phyloP scores from a whole-genome alignment of 306 rosid species.

The Acacia melanoxylon region DNA sequence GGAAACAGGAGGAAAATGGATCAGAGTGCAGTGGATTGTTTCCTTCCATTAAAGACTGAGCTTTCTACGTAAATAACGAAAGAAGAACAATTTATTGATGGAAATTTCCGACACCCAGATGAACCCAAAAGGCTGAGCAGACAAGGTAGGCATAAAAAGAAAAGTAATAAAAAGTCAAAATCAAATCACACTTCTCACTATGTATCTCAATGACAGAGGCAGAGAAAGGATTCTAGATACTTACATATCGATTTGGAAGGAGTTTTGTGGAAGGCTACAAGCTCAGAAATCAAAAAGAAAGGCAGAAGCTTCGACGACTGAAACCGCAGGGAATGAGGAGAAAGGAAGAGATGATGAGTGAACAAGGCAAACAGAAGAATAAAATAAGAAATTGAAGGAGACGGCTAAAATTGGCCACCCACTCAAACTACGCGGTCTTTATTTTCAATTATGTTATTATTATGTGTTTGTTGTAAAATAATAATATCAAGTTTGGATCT shows the following conservation, averaged over 20 bases:
- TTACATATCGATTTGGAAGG: constrained; percentile 21
- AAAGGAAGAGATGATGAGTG: background rate
- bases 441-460: background rate
- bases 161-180: constrained; percentile 5
- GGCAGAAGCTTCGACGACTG: constrained; percentile 36
- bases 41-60: background rate
- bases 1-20: constrained; percentile 1
- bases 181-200: background rate
- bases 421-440: background rate
- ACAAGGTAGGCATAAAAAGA: background rate
- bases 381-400: background rate
- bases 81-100: background rate
- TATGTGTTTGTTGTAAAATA: too few relatives aligned
- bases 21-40: constrained; percentile 10
- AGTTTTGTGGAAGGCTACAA: background rate
- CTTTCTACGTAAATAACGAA: background rate
- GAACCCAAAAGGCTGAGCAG: background rate
- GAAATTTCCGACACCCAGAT: constrained; percentile 27
- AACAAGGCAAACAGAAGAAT: too few relatives aligned
- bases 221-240: constrained; percentile 19
- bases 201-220: background rate
- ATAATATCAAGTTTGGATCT: too few relatives aligned
- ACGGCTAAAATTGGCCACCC: background rate
- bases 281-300: background rate
- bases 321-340: background rate